Percentiles rank a stretch among this genome's conserved stretches.
phyloP scores from a whole-genome alignment of 2,329 filamentous ascomycete species.

The Tolypocladium cylindrosporum region DNA sequence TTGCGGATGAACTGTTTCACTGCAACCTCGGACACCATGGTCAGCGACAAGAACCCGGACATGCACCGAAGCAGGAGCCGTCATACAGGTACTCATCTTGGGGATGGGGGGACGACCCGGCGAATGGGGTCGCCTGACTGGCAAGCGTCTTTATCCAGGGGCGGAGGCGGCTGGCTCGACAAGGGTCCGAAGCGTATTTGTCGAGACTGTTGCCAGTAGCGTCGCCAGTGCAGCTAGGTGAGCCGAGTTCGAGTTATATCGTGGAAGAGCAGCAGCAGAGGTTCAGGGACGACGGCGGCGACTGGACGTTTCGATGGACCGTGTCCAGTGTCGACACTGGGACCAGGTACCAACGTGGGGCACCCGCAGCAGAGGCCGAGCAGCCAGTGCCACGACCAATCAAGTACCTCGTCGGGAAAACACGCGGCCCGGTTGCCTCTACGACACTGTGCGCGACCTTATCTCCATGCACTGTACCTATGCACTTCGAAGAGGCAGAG shows the following conservation, averaged over 20 bases:
- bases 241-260: neutral
- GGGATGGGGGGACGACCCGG: neutral
- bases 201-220: neutral
- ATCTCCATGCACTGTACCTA: neutral
- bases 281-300: neutral
- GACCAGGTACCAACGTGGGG: neutral
- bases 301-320: neutral
- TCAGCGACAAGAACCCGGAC: neutral
- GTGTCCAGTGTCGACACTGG: neutral
- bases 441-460: no score
- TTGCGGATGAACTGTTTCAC: slow-evolving; percentile 99
- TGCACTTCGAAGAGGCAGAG: neutral
- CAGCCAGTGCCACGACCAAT: neutral
- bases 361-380: neutral
- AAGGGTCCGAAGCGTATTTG: neutral
- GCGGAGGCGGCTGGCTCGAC: neutral
- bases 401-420: neutral
- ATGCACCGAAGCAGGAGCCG: slow-evolving; percentile 1
- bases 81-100: slow-evolving; percentile 29
- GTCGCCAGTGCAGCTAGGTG: neutral
- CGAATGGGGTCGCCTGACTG: neutral
- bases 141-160: neutral
- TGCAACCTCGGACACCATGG: slow-evolving; percentile 23
- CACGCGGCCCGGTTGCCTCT: neutral
- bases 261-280: neutral